phyloP scores from a whole-genome alignment of 2,329 filamentous ascomycete genomes.

The Didymella pomorum region DNA sequence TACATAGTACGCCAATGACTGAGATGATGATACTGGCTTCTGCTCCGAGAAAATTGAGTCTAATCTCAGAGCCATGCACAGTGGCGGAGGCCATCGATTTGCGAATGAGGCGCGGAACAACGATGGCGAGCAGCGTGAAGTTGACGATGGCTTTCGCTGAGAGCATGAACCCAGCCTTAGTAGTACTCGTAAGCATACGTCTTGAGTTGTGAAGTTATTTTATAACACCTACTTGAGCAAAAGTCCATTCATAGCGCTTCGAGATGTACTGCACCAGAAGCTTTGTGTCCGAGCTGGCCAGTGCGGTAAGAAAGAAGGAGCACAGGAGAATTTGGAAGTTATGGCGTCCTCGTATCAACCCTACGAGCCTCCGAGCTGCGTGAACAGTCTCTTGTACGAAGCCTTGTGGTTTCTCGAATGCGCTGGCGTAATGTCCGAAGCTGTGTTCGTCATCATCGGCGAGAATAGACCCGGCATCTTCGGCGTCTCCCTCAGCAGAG shows the following conservation, averaged over 20 bases:
- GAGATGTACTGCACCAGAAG: constrained; percentile 51
- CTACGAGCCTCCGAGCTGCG: constrained; percentile 28
- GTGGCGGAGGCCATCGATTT: constrained; percentile 32
- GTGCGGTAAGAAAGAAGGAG: constrained; percentile 47
- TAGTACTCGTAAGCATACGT: too few relatives aligned
- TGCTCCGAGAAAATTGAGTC: constrained; percentile 45
- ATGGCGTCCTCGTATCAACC: constrained; percentile 33
- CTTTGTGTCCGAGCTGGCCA: constrained; percentile 51
- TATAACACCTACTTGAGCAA: constrained; percentile 37
- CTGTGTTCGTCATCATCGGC: constrained; percentile 13
- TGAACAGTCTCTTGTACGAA: constrained; percentile 27
- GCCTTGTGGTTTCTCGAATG: constrained; percentile 33
- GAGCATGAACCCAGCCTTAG: constrained; percentile 48
- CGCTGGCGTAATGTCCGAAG: constrained; percentile 30
- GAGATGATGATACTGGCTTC: constrained; percentile 45
- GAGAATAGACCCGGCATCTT: constrained; percentile 39
- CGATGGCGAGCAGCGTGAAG: constrained; percentile 42
- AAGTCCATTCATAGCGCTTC: constrained; percentile 51
- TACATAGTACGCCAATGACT: constrained; percentile 43
- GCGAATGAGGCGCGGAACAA: constrained; percentile 48
- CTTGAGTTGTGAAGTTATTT: too few relatives aligned
- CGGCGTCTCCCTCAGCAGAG: neutral
- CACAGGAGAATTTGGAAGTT: constrained; percentile 47
- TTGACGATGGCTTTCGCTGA: constrained; percentile 51
- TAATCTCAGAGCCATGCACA: constrained; percentile 39